A percentile compares a stretch with the other conserved stretches of the same genome.
Evolutionary conservation across 1,139 yeast species (phyloP).

Genomic region (Debaryomycetaceae sp.): DNA sequence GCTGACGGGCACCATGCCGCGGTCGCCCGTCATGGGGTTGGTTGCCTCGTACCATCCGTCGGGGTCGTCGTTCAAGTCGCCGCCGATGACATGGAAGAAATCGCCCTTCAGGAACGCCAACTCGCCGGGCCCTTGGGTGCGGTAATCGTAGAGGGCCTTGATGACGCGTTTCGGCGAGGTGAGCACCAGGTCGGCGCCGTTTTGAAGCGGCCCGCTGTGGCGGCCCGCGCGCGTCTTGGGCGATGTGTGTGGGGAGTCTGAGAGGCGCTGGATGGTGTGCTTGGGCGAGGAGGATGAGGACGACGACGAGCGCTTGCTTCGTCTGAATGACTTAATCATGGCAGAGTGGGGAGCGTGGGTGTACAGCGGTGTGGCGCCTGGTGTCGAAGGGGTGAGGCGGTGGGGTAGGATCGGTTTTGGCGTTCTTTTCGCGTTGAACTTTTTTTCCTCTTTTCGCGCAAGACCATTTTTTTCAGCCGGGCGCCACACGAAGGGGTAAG

Average conservation of each 20-base stretch:
- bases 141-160: slow-evolving; percentile 74
- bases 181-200: slow-evolving; percentile 18
- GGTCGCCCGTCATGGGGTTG: slow-evolving; percentile 72
- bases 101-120: slow-evolving; percentile 77
- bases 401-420: slow-evolving; percentile 2
- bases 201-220: slow-evolving; percentile 6
- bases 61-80: slow-evolving; percentile 40
- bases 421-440: neutral
- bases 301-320: slow-evolving; percentile 37
- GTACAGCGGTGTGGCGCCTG: no score
- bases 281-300: slow-evolving; percentile 30
- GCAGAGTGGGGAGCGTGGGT: slow-evolving; percentile 1
- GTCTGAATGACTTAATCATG: slow-evolving; percentile 44
- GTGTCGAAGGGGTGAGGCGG: no score
- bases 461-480: no score
- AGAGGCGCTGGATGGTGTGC: slow-evolving; percentile 32
- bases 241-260: slow-evolving; percentile 12
- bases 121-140: slow-evolving; percentile 80
- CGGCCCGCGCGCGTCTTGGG: slow-evolving; percentile 9
- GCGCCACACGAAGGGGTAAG: no score
- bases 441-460: no score
- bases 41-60: slow-evolving; percentile 85
- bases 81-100: slow-evolving; percentile 75
- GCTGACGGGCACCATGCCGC: slow-evolving; percentile 84
- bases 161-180: slow-evolving; percentile 75